Conservation (phyloP, 805 yeast genomes). For the Diddensiella santjacobensis region DNA sequence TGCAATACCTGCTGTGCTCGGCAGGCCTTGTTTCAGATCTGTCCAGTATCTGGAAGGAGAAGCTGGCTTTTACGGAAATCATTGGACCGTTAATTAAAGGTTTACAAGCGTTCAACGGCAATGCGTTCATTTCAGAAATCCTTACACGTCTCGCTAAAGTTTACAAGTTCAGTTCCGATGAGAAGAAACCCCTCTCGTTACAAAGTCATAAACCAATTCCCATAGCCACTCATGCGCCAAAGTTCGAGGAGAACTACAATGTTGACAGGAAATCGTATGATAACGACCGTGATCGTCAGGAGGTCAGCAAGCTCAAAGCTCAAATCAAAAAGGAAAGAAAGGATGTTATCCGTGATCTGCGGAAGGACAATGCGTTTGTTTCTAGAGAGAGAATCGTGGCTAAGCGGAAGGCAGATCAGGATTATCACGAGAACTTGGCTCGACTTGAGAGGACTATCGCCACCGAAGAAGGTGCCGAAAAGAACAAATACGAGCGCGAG, state of each 20-base stretch:
- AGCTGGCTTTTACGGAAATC: slow-evolving; percentile 58
- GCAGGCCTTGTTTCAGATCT: slow-evolving; percentile 5
- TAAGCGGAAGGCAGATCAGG: slow-evolving; percentile 69
- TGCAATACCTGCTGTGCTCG: background rate
- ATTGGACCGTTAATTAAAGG: slow-evolving; percentile 34
- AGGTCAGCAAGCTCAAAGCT: slow-evolving; percentile 73
- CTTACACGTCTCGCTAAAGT: slow-evolving; percentile 48
- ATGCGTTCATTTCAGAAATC: background rate
- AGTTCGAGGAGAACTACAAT: slow-evolving; percentile 92
- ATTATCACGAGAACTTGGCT: slow-evolving; percentile 87
- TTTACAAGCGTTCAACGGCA: background rate
- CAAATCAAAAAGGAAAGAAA: slow-evolving; percentile 91
- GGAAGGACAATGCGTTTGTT: slow-evolving; percentile 82
- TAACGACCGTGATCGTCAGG: slow-evolving; percentile 74
- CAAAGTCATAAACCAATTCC: slow-evolving; percentile 84
- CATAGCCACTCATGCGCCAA: slow-evolving; percentile 80
- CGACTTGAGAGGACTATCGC: slow-evolving; percentile 79
- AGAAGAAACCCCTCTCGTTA: slow-evolving; percentile 66
- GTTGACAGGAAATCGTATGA: slow-evolving; percentile 93
- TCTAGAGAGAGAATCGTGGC: slow-evolving; percentile 80
- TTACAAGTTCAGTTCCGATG: slow-evolving; percentile 43
- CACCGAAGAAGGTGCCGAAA: slow-evolving; percentile 93
- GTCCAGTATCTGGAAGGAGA: slow-evolving; percentile 53
- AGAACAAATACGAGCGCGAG: slow-evolving; percentile 87
- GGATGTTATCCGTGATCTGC: slow-evolving; percentile 79